These are phyloP conservation scores for Dioscorea alata DNA, from an alignment of 106 monocot species.

Conservation along the genomic window DNA sequence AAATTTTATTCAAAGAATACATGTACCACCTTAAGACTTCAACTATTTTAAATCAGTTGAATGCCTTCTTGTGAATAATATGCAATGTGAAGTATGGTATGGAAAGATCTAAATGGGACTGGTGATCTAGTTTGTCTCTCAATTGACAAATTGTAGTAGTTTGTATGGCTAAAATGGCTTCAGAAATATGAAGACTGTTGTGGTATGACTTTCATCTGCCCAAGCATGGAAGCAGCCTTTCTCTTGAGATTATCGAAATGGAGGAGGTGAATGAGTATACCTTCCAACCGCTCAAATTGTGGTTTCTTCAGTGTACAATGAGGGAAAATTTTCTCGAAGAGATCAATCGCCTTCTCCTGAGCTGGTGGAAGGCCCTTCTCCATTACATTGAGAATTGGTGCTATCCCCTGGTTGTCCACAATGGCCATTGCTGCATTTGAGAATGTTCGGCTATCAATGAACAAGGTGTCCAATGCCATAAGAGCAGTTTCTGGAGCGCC, in stretches of 20 bases:
- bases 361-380: not conserved
- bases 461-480: constrained; percentile 1
- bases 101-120: no score
- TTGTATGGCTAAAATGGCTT: not conserved
- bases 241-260: not conserved
- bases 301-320: not conserved
- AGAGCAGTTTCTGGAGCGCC: constrained; percentile 9
- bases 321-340: not conserved
- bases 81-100: no score
- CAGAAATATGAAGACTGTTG: constrained; percentile 4
- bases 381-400: constrained; percentile 7
- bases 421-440: not conserved
- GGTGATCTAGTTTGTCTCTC: no score
- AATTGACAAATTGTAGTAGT: not conserved
- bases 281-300: not conserved
- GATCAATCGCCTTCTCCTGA: constrained; percentile 1
- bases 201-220: not conserved
- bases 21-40: no score
- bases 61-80: not conserved
- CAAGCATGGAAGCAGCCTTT: not conserved
- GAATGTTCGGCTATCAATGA: not conserved
- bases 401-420: constrained; percentile 2
- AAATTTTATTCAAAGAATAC: not conserved
- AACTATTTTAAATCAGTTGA: not conserved
- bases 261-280: constrained; percentile 4